Percentiles rank a stretch among this genome's conserved stretches.
Conservation (phyloP, 768 basidiomycete species). For the Tulasnella sp. region DNA sequence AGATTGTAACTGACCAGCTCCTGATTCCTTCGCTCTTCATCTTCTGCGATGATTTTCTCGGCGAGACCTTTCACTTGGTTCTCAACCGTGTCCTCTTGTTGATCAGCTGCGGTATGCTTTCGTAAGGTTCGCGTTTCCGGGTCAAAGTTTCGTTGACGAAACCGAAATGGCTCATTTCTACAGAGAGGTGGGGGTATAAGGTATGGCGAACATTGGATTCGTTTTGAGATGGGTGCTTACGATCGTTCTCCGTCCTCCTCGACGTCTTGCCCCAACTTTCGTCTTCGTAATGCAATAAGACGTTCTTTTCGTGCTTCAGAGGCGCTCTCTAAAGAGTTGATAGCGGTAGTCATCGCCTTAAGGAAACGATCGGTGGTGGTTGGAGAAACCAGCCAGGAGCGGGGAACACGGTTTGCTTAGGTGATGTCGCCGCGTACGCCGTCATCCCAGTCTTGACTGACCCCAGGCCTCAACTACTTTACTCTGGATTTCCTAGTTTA, state of each 20-base stretch:
- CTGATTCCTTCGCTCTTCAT: constrained; percentile 71
- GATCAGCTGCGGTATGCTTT: constrained; percentile 47
- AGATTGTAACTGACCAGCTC: constrained; percentile 55
- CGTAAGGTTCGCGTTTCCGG: constrained; percentile 70
- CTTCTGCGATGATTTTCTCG: constrained; percentile 73
- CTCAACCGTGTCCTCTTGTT: constrained; percentile 75
- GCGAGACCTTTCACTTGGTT: constrained; percentile 72
- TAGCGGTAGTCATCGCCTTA: not conserved
- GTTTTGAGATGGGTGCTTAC: not conserved
- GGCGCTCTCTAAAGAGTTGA: constrained; percentile 56
- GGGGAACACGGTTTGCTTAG: not conserved
- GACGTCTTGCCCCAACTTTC: constrained; percentile 47
- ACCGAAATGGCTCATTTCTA: constrained; percentile 14
- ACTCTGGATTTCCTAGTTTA: not conserved
- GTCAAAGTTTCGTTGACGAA: constrained; percentile 79
- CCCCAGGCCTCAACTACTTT: not conserved
- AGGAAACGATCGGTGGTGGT: not conserved
- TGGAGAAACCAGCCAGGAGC: not conserved
- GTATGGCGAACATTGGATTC: not conserved
- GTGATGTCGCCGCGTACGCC: not conserved
- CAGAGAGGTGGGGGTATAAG: constrained; percentile 26
- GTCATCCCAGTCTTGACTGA: constrained; percentile 3
- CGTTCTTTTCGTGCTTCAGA: constrained; percentile 76
- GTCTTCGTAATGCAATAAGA: constrained; percentile 60
- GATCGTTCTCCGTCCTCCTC: constrained; percentile 23